Evolutionary conservation across 352 stramenopile genomes (phyloP).

Genomic region (Pythium aquatile): DNA sequence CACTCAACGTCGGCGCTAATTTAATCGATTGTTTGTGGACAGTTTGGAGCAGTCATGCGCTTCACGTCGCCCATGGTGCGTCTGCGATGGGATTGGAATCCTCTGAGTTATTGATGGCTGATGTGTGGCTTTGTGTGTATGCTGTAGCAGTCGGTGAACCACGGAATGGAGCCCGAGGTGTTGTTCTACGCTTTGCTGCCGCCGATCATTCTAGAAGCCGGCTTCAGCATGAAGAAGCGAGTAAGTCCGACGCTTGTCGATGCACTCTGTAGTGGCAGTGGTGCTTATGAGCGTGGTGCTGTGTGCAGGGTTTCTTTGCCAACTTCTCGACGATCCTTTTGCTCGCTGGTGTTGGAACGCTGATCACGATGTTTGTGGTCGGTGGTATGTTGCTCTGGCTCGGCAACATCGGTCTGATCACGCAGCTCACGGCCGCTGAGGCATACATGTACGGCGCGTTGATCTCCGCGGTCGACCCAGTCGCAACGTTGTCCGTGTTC

Average conservation of each 20-base stretch:
- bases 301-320: constrained; percentile 74
- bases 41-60: constrained; percentile 77
- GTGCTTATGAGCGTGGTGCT: neutral
- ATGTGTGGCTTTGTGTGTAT: constrained; percentile 9
- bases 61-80: constrained; percentile 77
- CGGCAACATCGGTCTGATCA: constrained; percentile 69
- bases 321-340: constrained; percentile 88
- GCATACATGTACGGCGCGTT: constrained; percentile 91
- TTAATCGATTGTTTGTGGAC: neutral
- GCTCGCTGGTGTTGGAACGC: constrained; percentile 72
- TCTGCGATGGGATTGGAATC: neutral
- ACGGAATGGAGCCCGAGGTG: constrained; percentile 79
- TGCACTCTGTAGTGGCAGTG: neutral
- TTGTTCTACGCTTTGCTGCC: constrained; percentile 80
- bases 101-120: neutral
- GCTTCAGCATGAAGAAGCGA: constrained; percentile 88
- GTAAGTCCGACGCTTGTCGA: constrained; percentile 28
- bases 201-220: constrained; percentile 84
- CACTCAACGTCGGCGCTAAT: neutral
- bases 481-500: constrained; percentile 93
- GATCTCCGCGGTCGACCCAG: constrained; percentile 93
- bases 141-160: constrained; percentile 70
- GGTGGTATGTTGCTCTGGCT: constrained; percentile 74
- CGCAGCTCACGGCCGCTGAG: constrained; percentile 84
- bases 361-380: constrained; percentile 80